Percentiles rank a stretch among this genome's conserved stretches.
These are phyloP conservation scores for Rhynchospora pubera DNA, from an alignment of 176 grass and related monocot species.

Conservation along the genomic window DNA sequence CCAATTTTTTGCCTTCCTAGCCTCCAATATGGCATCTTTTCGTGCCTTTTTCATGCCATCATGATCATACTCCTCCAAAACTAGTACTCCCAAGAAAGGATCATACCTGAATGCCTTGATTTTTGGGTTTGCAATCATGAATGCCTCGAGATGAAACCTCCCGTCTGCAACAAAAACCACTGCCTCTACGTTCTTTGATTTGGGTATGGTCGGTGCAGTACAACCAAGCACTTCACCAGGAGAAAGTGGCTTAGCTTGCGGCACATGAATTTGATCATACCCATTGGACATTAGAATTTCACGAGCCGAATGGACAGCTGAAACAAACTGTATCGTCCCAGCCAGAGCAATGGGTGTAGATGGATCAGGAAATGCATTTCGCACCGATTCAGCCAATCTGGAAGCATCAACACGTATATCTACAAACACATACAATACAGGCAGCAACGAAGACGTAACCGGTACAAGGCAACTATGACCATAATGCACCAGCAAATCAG, in stretches of 20 bases:
- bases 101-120: conserved; percentile 79
- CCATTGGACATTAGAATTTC: conserved; percentile 48
- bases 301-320: conserved; percentile 64
- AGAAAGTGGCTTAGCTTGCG: conserved; percentile 78
- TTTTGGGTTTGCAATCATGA: conserved; percentile 89
- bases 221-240: conserved; percentile 85
- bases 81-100: conserved; percentile 66
- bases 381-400: conserved; percentile 51
- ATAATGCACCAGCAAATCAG: conserved; percentile 84
- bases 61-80: conserved; percentile 83
- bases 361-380: conserved; percentile 41
- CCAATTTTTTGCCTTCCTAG: conserved; percentile 68
- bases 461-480: conserved; percentile 95
- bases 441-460: conserved; percentile 69
- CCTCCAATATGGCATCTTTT: conserved; percentile 66
- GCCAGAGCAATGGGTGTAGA: conserved; percentile 52
- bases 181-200: conserved; percentile 41
- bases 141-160: conserved; percentile 87
- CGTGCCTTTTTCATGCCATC: conserved; percentile 77
- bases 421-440: conserved; percentile 90
- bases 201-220: conserved; percentile 57
- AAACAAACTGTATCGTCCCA: conserved; percentile 83
- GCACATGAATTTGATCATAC: conserved; percentile 52
- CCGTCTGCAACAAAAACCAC: conserved; percentile 74
- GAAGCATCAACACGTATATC: conserved; percentile 67